Conservation (phyloP, 352 stramenopile species). For the Halophytophthora batemanensis region DNA sequence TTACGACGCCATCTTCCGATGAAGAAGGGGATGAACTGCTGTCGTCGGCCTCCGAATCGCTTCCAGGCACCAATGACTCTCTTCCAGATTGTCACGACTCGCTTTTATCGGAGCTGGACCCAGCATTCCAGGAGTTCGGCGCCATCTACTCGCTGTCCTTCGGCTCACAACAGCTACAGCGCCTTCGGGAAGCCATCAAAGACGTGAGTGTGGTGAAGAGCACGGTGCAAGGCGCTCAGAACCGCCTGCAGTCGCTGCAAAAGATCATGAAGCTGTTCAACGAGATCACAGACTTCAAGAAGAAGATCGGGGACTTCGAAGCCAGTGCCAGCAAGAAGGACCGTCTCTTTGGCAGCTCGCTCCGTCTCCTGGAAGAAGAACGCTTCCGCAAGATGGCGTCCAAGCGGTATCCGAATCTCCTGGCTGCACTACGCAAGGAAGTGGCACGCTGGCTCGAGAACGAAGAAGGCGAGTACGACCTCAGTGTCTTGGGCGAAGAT, state of each 20-base stretch:
- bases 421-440: constrained; percentile 54
- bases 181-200: constrained; percentile 37
- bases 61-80: not conserved
- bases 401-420: constrained; percentile 61
- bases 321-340: constrained; percentile 66
- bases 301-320: constrained; percentile 76
- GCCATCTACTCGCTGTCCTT: constrained; percentile 42
- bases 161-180: constrained; percentile 32
- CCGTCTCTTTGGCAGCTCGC: constrained; percentile 69
- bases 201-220: constrained; percentile 46
- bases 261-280: constrained; percentile 80
- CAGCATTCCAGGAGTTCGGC: constrained; percentile 39
- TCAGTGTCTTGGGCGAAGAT: constrained; percentile 66
- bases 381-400: constrained; percentile 70
- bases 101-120: constrained; percentile 62
- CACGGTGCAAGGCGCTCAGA: constrained; percentile 49
- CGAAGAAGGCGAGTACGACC: constrained; percentile 67
- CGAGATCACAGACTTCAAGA: constrained; percentile 66
- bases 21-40: constrained; percentile 3
- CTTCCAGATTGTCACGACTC: constrained; percentile 21
- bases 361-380: constrained; percentile 74
- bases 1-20: constrained; percentile 5
- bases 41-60: not conserved
- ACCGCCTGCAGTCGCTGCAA: constrained; percentile 61
- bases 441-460: constrained; percentile 73